Conservation (phyloP, 2,329 filamentous ascomycete genomes). For the Hymenoscyphus infarciens region DNA sequence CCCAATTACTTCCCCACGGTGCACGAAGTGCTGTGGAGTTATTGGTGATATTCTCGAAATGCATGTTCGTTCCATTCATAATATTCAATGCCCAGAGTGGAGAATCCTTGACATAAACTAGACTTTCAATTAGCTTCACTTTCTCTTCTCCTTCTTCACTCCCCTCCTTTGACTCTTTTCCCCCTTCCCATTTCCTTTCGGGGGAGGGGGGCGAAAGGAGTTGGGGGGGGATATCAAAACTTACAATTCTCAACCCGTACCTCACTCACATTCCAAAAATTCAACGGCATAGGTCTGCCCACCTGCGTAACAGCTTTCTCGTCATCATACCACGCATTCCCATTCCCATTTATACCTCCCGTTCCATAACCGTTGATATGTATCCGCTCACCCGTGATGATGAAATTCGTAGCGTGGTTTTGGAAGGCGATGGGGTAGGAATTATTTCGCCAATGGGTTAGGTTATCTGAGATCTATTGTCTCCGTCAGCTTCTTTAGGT, state of each 20-base stretch:
- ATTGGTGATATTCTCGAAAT: conserved; percentile 47
- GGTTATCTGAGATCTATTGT: conserved; percentile 44
- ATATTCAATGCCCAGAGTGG: conserved; percentile 53
- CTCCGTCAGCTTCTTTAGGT: background rate
- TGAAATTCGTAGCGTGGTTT: conserved; percentile 52
- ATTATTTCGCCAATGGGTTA: conserved; percentile 53
- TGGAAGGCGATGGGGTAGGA: conserved; percentile 52
- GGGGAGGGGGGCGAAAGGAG: no score
- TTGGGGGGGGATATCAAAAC: conserved; percentile 1
- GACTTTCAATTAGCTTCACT: background rate
- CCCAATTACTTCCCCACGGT: conserved; percentile 51
- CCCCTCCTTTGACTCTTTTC: background rate
- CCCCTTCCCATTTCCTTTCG: background rate
- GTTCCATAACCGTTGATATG: conserved; percentile 49
- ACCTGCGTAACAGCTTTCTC: conserved; percentile 45
- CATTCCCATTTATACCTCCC: conserved; percentile 52
- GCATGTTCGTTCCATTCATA: conserved; percentile 54
- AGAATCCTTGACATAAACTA: conserved; percentile 46
- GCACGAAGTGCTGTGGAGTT: conserved; percentile 50
- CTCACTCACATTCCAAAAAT: conserved; percentile 55
- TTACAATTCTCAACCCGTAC: conserved; percentile 48
- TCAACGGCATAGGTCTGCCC: conserved; percentile 55
- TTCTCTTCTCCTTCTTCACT: background rate
- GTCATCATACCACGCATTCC: conserved; percentile 51
- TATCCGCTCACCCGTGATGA: conserved; percentile 48